phyloP scores from a whole-genome alignment of 192 early-diverging fungal species.

The Coemansia sp. region DNA sequence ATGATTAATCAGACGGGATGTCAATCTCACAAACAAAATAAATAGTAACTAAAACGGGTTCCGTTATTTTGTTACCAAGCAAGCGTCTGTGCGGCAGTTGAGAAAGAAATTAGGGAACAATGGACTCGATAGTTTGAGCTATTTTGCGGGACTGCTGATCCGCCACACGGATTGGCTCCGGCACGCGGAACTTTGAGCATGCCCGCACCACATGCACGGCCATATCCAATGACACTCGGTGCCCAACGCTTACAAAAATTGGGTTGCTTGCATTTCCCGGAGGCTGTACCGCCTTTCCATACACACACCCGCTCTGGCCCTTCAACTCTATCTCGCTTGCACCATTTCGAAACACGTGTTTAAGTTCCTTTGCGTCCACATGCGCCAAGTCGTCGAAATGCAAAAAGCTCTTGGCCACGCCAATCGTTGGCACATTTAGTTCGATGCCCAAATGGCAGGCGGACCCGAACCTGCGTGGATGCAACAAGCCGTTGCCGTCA shows the following conservation, averaged over 20 bases:
- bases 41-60: background rate
- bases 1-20: background rate
- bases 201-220: constrained; percentile 67
- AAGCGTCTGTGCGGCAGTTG: background rate
- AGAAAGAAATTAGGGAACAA: background rate
- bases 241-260: constrained; percentile 85
- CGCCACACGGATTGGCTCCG: constrained; percentile 90
- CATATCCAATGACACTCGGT: constrained; percentile 68
- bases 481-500: constrained; percentile 86
- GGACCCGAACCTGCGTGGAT: constrained; percentile 84
- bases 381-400: constrained; percentile 60
- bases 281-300: constrained; percentile 58
- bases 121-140: constrained; percentile 24
- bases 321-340: constrained; percentile 53
- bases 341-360: constrained; percentile 42
- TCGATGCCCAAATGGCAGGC: constrained; percentile 82
- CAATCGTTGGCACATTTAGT: constrained; percentile 75
- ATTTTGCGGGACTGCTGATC: constrained; percentile 57
- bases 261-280: constrained; percentile 65
- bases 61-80: too few species aligned
- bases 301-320: constrained; percentile 44
- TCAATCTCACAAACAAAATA: background rate
- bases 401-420: constrained; percentile 89
- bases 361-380: constrained; percentile 57
- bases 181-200: constrained; percentile 69